phyloP scores from a whole-genome alignment of 2,329 filamentous ascomycete species.

The Pseudocercospora vitis region DNA sequence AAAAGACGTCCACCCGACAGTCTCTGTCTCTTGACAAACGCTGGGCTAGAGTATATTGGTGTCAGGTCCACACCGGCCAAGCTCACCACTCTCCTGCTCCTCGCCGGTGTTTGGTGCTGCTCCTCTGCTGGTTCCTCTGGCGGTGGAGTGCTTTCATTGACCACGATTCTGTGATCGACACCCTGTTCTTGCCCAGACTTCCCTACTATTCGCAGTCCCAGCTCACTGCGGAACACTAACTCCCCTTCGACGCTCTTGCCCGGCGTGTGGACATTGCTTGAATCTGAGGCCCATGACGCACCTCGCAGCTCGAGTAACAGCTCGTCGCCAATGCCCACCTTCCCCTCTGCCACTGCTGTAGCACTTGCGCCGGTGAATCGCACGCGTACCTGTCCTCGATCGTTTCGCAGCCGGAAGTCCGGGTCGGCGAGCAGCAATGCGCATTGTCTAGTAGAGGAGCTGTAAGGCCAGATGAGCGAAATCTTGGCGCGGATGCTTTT shows the following conservation, averaged over 20 bases:
- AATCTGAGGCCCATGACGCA: slow-evolving; percentile 61
- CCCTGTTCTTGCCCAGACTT: slow-evolving; percentile 21
- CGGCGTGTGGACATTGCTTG: slow-evolving; percentile 54
- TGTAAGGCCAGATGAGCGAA: slow-evolving; percentile 90
- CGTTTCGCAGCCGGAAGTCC: slow-evolving; percentile 75
- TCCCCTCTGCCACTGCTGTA: slow-evolving; percentile 64
- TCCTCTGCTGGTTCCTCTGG: slow-evolving; percentile 17
- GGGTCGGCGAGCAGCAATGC: slow-evolving; percentile 81
- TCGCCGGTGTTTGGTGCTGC: slow-evolving; percentile 11
- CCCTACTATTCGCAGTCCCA: slow-evolving; percentile 37
- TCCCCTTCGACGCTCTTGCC: slow-evolving; percentile 60
- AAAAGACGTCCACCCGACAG: slow-evolving; percentile 55
- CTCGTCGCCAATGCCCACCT: slow-evolving; percentile 75
- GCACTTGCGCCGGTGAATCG: slow-evolving; percentile 72
- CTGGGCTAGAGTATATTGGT: slow-evolving; percentile 63
- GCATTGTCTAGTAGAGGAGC: slow-evolving; percentile 69
- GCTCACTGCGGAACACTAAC: slow-evolving; percentile 48
- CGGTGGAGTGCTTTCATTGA: slow-evolving; percentile 25
- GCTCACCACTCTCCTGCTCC: slow-evolving; percentile 13
- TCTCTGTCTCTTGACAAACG: slow-evolving; percentile 71
- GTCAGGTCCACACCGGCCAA: slow-evolving; percentile 23
- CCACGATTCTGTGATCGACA: slow-evolving; percentile 14
- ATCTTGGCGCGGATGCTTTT: slow-evolving; percentile 65
- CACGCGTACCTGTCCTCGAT: slow-evolving; percentile 77
- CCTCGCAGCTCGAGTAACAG: slow-evolving; percentile 69